Evolutionary conservation across 306 rosid genomes (phyloP), one percentile per base, ranked within the genome.

Genomic region (Trifolium dubium): DNA sequence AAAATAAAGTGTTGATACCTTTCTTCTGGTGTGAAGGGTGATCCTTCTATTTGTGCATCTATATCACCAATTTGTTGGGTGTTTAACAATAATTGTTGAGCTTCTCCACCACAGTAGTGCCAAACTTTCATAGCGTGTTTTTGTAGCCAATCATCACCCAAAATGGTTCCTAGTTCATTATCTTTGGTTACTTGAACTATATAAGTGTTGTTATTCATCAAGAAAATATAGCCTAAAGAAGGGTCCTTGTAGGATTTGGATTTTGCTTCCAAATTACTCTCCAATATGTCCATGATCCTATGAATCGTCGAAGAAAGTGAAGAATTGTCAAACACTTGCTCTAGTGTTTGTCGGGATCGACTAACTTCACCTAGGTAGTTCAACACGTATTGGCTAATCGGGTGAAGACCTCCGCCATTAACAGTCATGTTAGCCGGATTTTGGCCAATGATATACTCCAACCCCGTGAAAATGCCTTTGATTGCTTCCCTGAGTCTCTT

Each of bases 371-470:
- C 83, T 8, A 93, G 92, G 83, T 91, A 93, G 79, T 93, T 93
- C 94, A 91, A 88, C 81, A 93, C 97, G 5, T 93, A 86, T n/a
- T 97, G 97, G 15, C 92, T 93, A 19, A 91, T 89, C 12, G 97
- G 98, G 35, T 93, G 98, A 49, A 89, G 91, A 3, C 94, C 96
- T 0, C 23, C 23, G 23, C 23, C 23, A 23, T 23, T 1, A 23
- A 23, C 23, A 23, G 23, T 23, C 23, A 23, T 23, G 1, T 23
- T 23, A 23, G 0, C 23, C 23, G 23, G 23, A 23, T 23, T 23
- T 23, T 90, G 88, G 32, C 89, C 87, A 64, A 94, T 89, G 67
- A 91, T 58, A 83, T 94, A 87, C 86, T 89, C 97, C 71, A 91
- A 74, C 56, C 92, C 95, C 92, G 89, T 86, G 73, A 92, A 91